phyloP scores from a whole-genome alignment of 345 rosid species.

The Mallotus nudiflorus region DNA sequence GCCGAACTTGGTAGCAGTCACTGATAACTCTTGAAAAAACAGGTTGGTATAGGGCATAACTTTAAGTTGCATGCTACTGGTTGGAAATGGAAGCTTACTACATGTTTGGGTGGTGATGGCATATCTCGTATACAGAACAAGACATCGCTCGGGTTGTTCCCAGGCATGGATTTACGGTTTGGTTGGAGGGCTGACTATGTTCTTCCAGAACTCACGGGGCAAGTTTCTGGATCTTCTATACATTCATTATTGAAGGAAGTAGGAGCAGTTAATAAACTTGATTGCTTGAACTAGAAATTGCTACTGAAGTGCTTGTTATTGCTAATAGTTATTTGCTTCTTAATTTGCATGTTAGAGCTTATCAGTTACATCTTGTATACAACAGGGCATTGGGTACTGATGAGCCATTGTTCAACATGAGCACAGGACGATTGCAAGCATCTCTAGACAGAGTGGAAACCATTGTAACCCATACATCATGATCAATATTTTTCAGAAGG shows the following conservation, averaged over 20 bases:
- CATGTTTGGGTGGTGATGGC: constrained; percentile 89
- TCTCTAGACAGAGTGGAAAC: constrained; percentile 86
- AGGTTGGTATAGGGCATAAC: constrained; percentile 88
- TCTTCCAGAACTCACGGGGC: constrained; percentile 84
- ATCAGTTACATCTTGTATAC: constrained; percentile 24
- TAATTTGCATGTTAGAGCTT: constrained; percentile 2
- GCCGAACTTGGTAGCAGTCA: constrained; percentile 9
- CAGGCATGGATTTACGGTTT: constrained; percentile 82
- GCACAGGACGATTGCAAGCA: constrained; percentile 76
- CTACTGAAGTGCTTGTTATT: background rate
- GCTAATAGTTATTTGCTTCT: background rate
- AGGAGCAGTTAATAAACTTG: constrained; percentile 1
- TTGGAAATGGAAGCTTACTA: constrained; percentile 90
- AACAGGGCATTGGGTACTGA: constrained; percentile 75
- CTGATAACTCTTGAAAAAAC: constrained; percentile 7
- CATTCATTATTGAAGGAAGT: constrained; percentile 2
- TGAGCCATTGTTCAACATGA: constrained; percentile 82
- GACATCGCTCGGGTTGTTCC: constrained; percentile 72
- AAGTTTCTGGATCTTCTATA: constrained; percentile 34
- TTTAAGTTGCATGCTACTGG: constrained; percentile 71
- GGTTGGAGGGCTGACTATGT: constrained; percentile 94
- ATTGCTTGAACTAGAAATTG: background rate
- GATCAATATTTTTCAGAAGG: constrained; percentile 7
- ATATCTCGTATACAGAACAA: constrained; percentile 76
- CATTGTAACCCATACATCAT: constrained; percentile 51